Evolutionary conservation across 2,329 filamentous ascomycete genomes (phyloP).

Genomic region (Pseudocercospora vitis): DNA sequence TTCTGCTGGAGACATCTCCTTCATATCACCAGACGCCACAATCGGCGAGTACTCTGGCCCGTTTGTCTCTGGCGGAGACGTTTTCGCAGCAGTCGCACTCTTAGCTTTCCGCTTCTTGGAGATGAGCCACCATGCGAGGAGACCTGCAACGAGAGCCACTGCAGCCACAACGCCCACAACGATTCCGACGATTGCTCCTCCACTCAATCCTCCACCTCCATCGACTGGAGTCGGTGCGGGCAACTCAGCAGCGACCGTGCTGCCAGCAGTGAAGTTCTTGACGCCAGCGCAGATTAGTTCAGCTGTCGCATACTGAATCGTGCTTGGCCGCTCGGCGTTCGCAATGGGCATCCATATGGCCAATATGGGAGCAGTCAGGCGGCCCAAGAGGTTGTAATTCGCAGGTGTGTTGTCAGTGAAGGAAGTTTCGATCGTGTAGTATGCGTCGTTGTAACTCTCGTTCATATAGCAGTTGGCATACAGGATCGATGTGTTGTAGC

Average conservation of each 20-base stretch:
- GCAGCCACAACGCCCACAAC: conserved; percentile 9
- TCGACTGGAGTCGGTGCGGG: conserved; percentile 11
- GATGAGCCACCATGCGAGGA: conserved; percentile 7
- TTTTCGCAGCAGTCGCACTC: neutral
- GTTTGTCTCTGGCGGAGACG: neutral
- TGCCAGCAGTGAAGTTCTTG: conserved; percentile 4
- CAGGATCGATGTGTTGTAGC: conserved; percentile 14
- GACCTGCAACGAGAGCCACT: conserved; percentile 5
- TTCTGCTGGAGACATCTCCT: neutral
- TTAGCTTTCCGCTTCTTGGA: neutral
- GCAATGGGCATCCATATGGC: conserved; percentile 16
- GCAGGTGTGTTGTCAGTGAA: conserved; percentile 1
- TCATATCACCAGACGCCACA: neutral
- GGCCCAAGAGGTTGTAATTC: conserved; percentile 1
- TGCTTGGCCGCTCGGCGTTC: conserved; percentile 10
- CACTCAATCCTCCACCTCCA: conserved; percentile 2
- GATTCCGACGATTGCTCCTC: conserved; percentile 11
- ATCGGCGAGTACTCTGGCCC: neutral
- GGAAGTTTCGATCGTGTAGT: conserved; percentile 1
- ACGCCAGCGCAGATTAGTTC: conserved; percentile 8
- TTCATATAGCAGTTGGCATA: conserved; percentile 12
- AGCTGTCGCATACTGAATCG: conserved; percentile 7
- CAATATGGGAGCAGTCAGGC: neutral
- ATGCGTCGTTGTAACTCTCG: neutral
- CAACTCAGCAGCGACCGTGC: neutral